Base-by-base conservation (phyloP, 2,329 filamentous ascomycete species). In the Fusarium papillatum region DNA sequence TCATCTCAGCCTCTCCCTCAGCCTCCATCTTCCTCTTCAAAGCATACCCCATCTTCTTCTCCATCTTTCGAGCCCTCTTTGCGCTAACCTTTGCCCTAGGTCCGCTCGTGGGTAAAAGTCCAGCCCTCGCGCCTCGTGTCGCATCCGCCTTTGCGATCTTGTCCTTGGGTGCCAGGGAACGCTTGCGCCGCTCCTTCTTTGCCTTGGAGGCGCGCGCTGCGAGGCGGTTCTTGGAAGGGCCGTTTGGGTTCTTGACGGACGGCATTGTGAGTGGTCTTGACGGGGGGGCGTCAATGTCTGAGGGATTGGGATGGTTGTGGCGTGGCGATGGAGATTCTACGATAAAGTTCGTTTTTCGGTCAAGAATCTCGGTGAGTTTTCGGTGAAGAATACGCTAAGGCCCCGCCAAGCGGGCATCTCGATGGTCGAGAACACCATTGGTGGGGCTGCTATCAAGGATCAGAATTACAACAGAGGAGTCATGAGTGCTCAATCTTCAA, bases 221-320 rank as follows among this genome's bases (percentile, higher is more conserved):
- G 46, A 88, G 82, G 17, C 89, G 87, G 85, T 90, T 90, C 79
- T 87, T 87, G 65, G 88, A 90, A 13, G 86, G 85, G 59, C 85
- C 86, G 86, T 91, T 91, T 79, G 89, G 90, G 84, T 90, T 92
- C 75, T 88, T 88, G 77, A 90, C 87, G 60, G 89, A 91, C 19
- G 87, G 86, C 88, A 90, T 91, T 73, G 67, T 79, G 63, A n/a
- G 29, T 24, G 63, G 43, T 19, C 8, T 66, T 22, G 48, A 9
- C 14, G 41, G 31, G 31, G 31, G 31, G 14, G 38, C 14, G 36
- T 29, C 43, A 46, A 41, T 46, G 43, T 57, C 41, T 39, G 22
- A 53, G 14, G 60, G 39, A 31, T n/a, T 36, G 19, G 31, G 64
- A 31, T 60, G 57, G 60, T 22, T 34, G 29, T 70, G 36, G 59